These are phyloP conservation scores for Isabelozyma rhagii DNA, from an alignment of 805 yeast genomes.

Conservation along the genomic window DNA sequence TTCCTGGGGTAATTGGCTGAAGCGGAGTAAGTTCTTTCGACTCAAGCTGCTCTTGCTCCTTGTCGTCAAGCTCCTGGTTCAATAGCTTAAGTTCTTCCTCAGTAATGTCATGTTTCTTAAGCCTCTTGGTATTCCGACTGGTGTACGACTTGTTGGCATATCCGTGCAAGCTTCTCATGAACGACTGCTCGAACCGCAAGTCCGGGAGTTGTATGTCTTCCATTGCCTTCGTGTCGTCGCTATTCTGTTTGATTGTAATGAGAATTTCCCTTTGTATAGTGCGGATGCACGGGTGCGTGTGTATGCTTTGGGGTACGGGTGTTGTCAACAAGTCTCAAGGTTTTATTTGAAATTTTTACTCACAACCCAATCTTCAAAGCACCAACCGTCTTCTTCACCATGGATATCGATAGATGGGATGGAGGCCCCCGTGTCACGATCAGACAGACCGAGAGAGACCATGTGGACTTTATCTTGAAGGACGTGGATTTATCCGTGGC, in stretches of 20 bases:
- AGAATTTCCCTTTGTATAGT: no score
- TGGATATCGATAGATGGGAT: constrained; percentile 24
- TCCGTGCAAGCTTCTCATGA: constrained; percentile 31
- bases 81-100: constrained; percentile 15
- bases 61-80: constrained; percentile 13
- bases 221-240: background rate
- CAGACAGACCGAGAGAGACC: constrained; percentile 79
- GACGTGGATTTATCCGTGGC: constrained; percentile 90
- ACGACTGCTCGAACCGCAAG: constrained; percentile 63
- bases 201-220: constrained; percentile 47
- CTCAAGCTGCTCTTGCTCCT: constrained; percentile 6
- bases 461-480: constrained; percentile 83
- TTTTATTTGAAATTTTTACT: no score
- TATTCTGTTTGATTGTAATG: no score
- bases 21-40: constrained; percentile 16
- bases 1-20: constrained; percentile 41
- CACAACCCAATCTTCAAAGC: background rate
- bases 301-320: no score
- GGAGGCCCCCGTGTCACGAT: constrained; percentile 82
- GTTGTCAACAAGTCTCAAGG: background rate
- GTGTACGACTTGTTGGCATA: constrained; percentile 21
- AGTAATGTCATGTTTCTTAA: constrained; percentile 6
- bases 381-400: constrained; percentile 1
- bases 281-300: no score
- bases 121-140: background rate